These are phyloP conservation scores for Schizosaccharomyces pombe DNA, from an alignment of 805 yeast genomes.

Conservation along the genomic window DNA sequence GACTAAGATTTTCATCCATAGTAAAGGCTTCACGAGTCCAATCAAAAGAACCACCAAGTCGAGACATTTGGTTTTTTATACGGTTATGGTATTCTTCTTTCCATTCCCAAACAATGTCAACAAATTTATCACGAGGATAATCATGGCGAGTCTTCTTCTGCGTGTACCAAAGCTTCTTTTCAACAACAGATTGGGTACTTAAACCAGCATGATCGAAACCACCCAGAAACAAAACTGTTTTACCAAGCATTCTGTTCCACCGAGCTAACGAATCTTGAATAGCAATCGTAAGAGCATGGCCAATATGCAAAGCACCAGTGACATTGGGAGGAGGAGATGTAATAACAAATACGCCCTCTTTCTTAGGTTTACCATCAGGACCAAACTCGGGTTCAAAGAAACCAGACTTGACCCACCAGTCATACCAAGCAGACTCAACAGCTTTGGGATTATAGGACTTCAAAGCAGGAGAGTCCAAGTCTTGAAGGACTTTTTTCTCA, in stretches of 20 bases:
- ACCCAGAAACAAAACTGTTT: constrained; percentile 75
- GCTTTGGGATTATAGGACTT: constrained; percentile 81
- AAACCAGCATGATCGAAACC: constrained; percentile 99
- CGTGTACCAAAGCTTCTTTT: constrained; percentile 76
- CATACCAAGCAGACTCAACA: constrained; percentile 93
- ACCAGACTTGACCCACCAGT: constrained; percentile 85
- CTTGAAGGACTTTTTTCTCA: constrained; percentile 69
- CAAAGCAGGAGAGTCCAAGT: constrained; percentile 75
- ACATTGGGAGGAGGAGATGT: constrained; percentile 99
- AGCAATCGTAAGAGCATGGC: constrained; percentile 88
- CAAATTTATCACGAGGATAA: constrained; percentile 73
- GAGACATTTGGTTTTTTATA: constrained; percentile 62
- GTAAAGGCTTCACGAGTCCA: constrained; percentile 93
- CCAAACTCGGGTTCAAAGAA: constrained; percentile 70
- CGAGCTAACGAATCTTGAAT: constrained; percentile 85
- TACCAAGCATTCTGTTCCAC: constrained; percentile 91
- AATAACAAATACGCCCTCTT: constrained; percentile 67
- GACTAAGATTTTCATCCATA: constrained; percentile 49
- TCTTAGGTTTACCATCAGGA: constrained; percentile 47
- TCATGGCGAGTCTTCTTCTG: constrained; percentile 84
- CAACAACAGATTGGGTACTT: constrained; percentile 95
- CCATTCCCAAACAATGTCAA: constrained; percentile 92
- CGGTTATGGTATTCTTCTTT: constrained; percentile 75
- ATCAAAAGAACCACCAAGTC: constrained; percentile 89
- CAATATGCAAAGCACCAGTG: constrained; percentile 95